Conservation (phyloP, 139 green algal species). For the Parachlorella kessleri region DNA sequence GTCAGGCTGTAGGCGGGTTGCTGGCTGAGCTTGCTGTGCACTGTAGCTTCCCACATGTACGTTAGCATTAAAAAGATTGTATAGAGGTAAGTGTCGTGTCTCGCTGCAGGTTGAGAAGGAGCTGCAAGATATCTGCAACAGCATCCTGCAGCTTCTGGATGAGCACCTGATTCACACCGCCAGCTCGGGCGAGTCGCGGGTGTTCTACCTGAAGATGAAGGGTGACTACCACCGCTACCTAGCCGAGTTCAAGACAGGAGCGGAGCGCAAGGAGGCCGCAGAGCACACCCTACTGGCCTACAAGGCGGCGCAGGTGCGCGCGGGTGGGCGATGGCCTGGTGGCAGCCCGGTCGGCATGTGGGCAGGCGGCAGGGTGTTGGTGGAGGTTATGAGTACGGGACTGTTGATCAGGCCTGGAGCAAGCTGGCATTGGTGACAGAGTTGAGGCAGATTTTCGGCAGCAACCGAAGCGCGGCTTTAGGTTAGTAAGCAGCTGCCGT, state of each 20-base stretch:
- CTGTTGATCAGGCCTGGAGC: too few relatives aligned
- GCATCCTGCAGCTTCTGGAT: slow-evolving; percentile 93
- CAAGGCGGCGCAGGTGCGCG: slow-evolving; percentile 89
- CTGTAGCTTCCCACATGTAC: too few relatives aligned
- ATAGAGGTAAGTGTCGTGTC: too few relatives aligned
- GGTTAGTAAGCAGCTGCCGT: too few relatives aligned
- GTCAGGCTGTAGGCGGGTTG: too few relatives aligned
- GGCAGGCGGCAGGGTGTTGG: background rate
- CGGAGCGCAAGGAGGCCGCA: slow-evolving; percentile 91
- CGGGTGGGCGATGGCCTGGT: background rate
- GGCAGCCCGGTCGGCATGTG: background rate
- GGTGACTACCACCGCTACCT: slow-evolving; percentile 98
- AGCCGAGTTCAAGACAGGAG: slow-evolving; percentile 95
- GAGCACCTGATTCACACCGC: slow-evolving; percentile 95
- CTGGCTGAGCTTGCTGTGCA: too few relatives aligned
- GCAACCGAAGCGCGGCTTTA: too few relatives aligned
- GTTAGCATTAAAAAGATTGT: too few relatives aligned
- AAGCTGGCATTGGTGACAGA: too few relatives aligned
- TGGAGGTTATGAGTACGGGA: too few relatives aligned
- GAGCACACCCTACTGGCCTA: slow-evolving; percentile 96
- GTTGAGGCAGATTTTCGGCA: too few relatives aligned
- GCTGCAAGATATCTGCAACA: slow-evolving; percentile 84
- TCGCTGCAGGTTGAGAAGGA: slow-evolving; percentile 89
- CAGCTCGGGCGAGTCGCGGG: slow-evolving; percentile 93
- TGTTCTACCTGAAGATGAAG: slow-evolving; percentile 98